These are phyloP conservation scores for Solanum appendiculatum DNA, from an alignment of 257 asterid genomes.

Conservation along the genomic window DNA sequence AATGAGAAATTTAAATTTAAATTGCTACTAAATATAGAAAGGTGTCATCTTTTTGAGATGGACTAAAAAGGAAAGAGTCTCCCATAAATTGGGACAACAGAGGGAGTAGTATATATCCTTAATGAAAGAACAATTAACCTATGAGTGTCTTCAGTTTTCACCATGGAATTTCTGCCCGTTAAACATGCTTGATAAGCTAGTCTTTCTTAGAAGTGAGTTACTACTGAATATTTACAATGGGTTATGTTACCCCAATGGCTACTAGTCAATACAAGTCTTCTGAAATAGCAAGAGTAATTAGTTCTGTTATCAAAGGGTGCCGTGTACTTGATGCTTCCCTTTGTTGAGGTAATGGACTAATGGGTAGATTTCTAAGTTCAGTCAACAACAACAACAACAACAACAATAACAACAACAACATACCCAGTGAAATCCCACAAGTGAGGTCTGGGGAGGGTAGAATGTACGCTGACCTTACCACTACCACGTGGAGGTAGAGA, in stretches of 20 bases:
- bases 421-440: background rate
- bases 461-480: background rate
- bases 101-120: background rate
- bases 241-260: background rate
- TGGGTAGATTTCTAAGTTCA: background rate
- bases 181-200: background rate
- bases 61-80: background rate
- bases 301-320: background rate
- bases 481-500: background rate
- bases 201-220: background rate
- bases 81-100: background rate
- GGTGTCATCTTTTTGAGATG: background rate
- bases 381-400: too few relatives aligned
- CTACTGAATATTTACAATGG: background rate
- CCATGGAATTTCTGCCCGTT: background rate
- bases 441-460: background rate
- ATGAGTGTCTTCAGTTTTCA: background rate
- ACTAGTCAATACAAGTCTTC: background rate
- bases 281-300: background rate
- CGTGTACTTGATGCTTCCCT: background rate
- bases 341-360: background rate
- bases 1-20: background rate
- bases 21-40: background rate
- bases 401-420: too few relatives aligned
- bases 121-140: background rate